Base-by-base conservation (phyloP, 805 yeast species). In the Pichia phayaonensis region DNA sequence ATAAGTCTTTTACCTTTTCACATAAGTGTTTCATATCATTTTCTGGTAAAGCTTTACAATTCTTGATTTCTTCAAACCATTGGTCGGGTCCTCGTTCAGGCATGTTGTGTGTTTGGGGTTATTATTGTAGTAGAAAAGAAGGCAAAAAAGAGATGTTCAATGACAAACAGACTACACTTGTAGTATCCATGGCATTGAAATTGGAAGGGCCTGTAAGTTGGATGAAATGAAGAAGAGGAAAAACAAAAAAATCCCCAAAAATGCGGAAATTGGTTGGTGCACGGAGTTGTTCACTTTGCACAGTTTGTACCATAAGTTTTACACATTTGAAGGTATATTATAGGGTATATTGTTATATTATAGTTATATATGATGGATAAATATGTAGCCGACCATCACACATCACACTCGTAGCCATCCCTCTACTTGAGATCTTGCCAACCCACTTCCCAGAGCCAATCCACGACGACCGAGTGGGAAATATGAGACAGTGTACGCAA, bases 11-110 rank as follows among this genome's bases (percentile, higher is more conserved):
- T 45, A 92, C 97, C 73, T 84, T 80, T 69, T 94, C 99, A 69
- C 99, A 92, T 43, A 92, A 75, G 62, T 88, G 95, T 64, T 94
- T 94, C 97, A 92, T 92, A 65, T 92, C 98, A 49, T 84, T 76
- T 68, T 92, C 99, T 1, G 89, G 84, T 49, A 92, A 72, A 21
- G 95, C 83, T 60, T 86, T 84, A 71, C 98, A 94, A 63, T 89
- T 86, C 64, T 84, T 85, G 62, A 92, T 86, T 58, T 86, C 90
- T 67, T 92, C 98, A 55, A 92, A 78, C 99, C 99, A 94, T 62
- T 82, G 87, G 61, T 94, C 97, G 23, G 98, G 98, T 42, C 96
- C 96, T 68, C 88, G 72, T 65, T 81, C 87, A 40, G 56, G 47
- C 57, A 55, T 55, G 15, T 12, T 46, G 26, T 21, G 1, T 34